A percentile compares a stretch with the other conserved stretches of the same genome.
These are phyloP conservation scores for Odonthalia washingtoniensis DNA, from an alignment of 31 red algal genomes.

Conservation along the genomic window DNA sequence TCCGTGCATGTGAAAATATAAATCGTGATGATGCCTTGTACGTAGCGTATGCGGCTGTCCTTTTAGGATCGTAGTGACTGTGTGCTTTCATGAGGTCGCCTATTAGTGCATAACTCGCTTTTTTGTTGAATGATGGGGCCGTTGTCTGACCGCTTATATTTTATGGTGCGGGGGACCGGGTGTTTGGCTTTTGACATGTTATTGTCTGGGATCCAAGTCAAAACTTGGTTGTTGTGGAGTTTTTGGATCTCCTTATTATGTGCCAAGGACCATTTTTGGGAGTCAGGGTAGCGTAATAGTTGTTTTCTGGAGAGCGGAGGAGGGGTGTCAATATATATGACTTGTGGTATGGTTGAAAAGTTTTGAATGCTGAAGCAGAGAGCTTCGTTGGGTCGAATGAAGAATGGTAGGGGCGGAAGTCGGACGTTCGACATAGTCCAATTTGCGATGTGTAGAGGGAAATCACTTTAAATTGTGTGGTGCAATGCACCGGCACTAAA, in stretches of 20 bases:
- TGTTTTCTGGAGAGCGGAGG: background rate
- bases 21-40: slow-evolving; percentile 4
- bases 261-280: no score
- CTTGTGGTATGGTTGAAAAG: background rate
- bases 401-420: background rate
- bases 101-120: slow-evolving; percentile 20
- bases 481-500: no score
- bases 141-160: background rate
- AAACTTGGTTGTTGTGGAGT: background rate
- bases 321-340: background rate
- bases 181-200: background rate
- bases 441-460: background rate
- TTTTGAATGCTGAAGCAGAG: background rate
- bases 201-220: background rate
- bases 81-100: slow-evolving; percentile 42
- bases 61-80: slow-evolving; percentile 23
- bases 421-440: background rate
- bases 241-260: background rate
- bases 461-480: no score
- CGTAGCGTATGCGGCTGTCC: slow-evolving; percentile 13
- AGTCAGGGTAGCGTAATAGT: no score
- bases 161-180: slow-evolving; percentile 13
- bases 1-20: background rate
- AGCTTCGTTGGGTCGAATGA: background rate
- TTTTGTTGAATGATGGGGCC: background rate